A percentile compares a stretch with the other conserved stretches of the same genome.
Evolutionary conservation across 805 yeast genomes (phyloP).

Genomic region (Spencermartinsiella europaea): DNA sequence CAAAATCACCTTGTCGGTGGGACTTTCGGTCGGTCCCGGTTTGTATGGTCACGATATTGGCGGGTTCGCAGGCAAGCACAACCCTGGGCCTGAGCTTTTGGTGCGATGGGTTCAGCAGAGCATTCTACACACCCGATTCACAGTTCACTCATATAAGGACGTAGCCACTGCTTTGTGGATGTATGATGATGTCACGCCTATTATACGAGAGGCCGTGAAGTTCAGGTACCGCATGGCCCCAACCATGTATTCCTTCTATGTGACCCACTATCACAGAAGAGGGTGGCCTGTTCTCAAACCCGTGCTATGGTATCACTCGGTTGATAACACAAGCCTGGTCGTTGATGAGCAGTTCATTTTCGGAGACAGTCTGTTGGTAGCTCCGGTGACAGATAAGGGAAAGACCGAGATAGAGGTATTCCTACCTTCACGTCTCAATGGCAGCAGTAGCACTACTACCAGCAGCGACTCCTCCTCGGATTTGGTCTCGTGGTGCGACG

Average conservation of each 20-base stretch:
- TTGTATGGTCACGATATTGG: constrained; percentile 13
- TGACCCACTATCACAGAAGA: constrained; percentile 7
- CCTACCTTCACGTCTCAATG: constrained; percentile 3
- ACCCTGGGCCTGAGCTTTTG: constrained; percentile 11
- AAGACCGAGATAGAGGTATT: constrained; percentile 4
- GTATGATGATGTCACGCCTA: constrained; percentile 9
- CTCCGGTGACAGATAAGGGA: constrained; percentile 10
- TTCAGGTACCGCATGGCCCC: constrained; percentile 6
- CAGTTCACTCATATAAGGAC: constrained; percentile 9
- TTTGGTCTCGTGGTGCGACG: constrained; percentile 9
- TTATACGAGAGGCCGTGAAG: constrained; percentile 1
- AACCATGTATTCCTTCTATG: constrained; percentile 8
- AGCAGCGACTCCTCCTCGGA: too few species aligned
- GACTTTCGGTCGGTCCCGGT: constrained; percentile 11
- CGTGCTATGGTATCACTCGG: constrained; percentile 8
- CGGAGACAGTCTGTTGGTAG: constrained; percentile 7
- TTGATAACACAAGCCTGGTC: constrained; percentile 4
- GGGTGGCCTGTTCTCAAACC: constrained; percentile 13
- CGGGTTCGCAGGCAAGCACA: constrained; percentile 9
- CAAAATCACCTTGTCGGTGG: constrained; percentile 10
- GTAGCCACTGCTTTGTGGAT: constrained; percentile 10
- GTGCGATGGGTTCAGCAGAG: constrained; percentile 12
- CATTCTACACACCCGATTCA: constrained; percentile 9
- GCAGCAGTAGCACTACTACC: neutral
- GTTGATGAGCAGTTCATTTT: constrained; percentile 11